phyloP scores from a whole-genome alignment of 768 basidiomycete genomes.

The Megacollybia marginata region DNA sequence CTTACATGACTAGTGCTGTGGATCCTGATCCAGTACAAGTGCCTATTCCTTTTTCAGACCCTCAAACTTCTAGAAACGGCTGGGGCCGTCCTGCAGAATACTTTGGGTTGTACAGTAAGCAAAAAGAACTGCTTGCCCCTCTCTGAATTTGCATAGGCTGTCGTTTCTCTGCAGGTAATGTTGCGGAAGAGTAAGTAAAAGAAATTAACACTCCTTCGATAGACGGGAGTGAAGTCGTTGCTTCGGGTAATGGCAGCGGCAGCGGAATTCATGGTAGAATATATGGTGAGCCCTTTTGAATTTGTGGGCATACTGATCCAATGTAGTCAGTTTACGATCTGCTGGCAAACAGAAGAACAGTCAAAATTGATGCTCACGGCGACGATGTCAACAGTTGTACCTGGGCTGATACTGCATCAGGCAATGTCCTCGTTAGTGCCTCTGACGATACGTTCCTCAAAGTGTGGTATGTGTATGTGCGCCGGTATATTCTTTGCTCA shows the following conservation, averaged over 20 bases:
- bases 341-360: slow-evolving; percentile 64
- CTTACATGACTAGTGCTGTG: slow-evolving; percentile 67
- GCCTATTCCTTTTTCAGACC: slow-evolving; percentile 53
- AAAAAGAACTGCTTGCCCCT: slow-evolving; percentile 37
- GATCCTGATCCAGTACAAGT: slow-evolving; percentile 56
- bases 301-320: background rate
- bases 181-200: too few relatives aligned
- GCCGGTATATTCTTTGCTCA: slow-evolving; percentile 40
- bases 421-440: slow-evolving; percentile 91
- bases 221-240: slow-evolving; percentile 92
- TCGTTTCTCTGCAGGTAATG: slow-evolving; percentile 92
- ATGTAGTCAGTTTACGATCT: slow-evolving; percentile 80
- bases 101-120: too few relatives aligned
- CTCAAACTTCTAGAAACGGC: slow-evolving; percentile 11
- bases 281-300: background rate
- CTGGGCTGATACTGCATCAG: slow-evolving; percentile 90
- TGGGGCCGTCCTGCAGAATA: too few relatives aligned
- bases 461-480: slow-evolving; percentile 65
- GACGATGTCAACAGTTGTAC: slow-evolving; percentile 95
- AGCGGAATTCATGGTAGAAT: background rate
- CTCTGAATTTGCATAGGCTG: slow-evolving; percentile 63
- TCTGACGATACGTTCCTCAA: slow-evolving; percentile 94
- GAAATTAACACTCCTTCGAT: too few relatives aligned
- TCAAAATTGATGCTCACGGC: slow-evolving; percentile 80
- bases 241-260: slow-evolving; percentile 72